phyloP scores from a whole-genome alignment of 495 filamentous ascomycete species.

The Xeromyces bisporus region DNA sequence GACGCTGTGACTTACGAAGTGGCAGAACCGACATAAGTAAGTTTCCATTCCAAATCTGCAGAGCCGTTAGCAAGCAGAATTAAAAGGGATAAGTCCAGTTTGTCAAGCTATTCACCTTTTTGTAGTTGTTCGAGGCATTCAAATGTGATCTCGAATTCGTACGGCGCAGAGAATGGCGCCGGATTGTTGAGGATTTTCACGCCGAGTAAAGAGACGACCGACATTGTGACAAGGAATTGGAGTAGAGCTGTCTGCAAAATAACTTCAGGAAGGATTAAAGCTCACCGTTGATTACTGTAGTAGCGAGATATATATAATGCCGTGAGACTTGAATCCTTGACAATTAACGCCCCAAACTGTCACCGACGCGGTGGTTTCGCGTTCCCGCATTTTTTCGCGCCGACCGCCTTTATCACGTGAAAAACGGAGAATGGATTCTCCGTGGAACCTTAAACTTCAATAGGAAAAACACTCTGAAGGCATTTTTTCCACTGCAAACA shows the following conservation, averaged over 20 bases:
- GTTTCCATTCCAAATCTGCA: slow-evolving; percentile 96
- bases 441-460: no score
- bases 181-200: slow-evolving; percentile 95
- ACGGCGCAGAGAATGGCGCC: slow-evolving; percentile 70
- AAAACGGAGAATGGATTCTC: no score
- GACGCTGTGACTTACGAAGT: slow-evolving; percentile 88
- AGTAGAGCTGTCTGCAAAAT: slow-evolving; percentile 8
- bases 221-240: slow-evolving; percentile 45
- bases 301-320: no score
- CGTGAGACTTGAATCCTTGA: no score
- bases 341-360: no score
- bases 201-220: slow-evolving; percentile 86
- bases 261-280: no score
- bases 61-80: not conserved
- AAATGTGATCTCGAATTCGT: slow-evolving; percentile 96
- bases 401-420: slow-evolving; percentile 14
- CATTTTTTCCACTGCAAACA: no score
- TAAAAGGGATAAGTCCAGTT: not conserved
- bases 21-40: slow-evolving; percentile 96
- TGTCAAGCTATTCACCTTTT: slow-evolving; percentile 65
- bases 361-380: no score
- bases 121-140: slow-evolving; percentile 87
- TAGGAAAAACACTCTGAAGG: no score
- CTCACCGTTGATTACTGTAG: no score
- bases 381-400: slow-evolving; percentile 8